Conservation (phyloP, 108 stramenopile genomes). For the Conticribra guillardii region DNA sequence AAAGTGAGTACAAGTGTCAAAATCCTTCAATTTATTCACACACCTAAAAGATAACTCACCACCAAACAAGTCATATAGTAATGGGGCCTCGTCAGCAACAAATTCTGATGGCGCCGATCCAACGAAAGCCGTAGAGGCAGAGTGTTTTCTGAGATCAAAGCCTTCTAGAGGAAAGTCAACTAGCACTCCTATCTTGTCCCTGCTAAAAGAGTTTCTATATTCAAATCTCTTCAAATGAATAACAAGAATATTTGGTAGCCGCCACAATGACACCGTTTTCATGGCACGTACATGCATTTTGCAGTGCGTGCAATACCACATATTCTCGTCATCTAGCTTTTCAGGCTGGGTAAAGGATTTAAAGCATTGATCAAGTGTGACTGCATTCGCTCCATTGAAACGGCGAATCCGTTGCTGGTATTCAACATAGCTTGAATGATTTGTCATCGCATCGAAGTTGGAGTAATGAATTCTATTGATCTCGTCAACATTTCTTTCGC, state of each 20-base stretch:
- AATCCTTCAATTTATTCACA: too few species aligned
- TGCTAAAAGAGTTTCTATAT: slow-evolving; percentile 59
- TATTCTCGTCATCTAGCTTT: slow-evolving; percentile 84
- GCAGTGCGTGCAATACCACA: slow-evolving; percentile 91
- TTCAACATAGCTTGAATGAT: slow-evolving; percentile 12
- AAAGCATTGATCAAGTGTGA: slow-evolving; percentile 81
- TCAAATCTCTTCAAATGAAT: slow-evolving; percentile 97
- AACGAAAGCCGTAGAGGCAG: slow-evolving; percentile 8
- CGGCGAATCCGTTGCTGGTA: slow-evolving; percentile 4
- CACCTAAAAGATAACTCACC: too few species aligned
- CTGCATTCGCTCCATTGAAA: slow-evolving; percentile 32
- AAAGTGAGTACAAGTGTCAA: too few species aligned
- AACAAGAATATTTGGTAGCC: slow-evolving; percentile 92
- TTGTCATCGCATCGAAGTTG: slow-evolving; percentile 6
- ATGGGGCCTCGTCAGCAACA: slow-evolving; percentile 62
- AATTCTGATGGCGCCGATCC: slow-evolving; percentile 26
- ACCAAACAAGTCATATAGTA: slow-evolving; percentile 95
- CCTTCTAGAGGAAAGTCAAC: slow-evolving; percentile 91
- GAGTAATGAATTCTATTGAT: slow-evolving; percentile 5
- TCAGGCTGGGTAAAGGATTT: slow-evolving; percentile 68
- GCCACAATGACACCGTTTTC: slow-evolving; percentile 95
- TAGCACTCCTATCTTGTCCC: slow-evolving; percentile 86
- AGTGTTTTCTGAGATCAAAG: slow-evolving; percentile 70
- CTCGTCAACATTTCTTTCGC: neutral
- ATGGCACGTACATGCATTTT: slow-evolving; percentile 88